Evolutionary conservation across 2,329 filamentous ascomycete species (phyloP), one percentile per base, ranked within the genome.

Genomic region (Aspergillus caelatus): DNA sequence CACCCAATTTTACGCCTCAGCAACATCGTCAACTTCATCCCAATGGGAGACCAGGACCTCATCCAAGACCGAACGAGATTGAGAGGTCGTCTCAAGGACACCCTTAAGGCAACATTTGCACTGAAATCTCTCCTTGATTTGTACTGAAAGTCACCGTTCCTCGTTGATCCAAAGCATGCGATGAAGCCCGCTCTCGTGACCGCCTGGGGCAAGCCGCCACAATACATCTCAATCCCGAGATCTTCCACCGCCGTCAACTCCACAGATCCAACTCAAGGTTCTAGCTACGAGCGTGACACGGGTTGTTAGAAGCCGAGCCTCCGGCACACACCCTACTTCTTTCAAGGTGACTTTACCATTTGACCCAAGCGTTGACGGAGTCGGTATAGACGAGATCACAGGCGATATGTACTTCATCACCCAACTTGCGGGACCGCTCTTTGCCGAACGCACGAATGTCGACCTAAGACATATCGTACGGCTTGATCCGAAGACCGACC

Each of bases 341-440:
- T 30, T 23, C 46, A 34, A 53, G 9, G 48, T 34, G 9, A 2
- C 58, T 2, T 19, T 55, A 4, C 48, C 48, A 4, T 54, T 12
- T 36, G 58, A 54, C 36, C 58, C 58, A 3, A 60, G 48, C 32
- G 50, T 60, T 6, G 58, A 60, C 23, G 48, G 58, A 9, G 32
- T 60, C 10, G 58, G 48, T 8, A 9, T 21, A 3, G 46, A 60
- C 34, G 58, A 54, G 14, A 16, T 34, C 30, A 60, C 58, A 4
- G 46, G 32, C 48, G 48, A 45, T 5, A 32, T 60, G 23, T 60
- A 60, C 48, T 60, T 28, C 23, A 60, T 60, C 45, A 60, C 34
- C 34, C 32, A 26, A 10, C 48, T 60, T 14, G 10, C 48, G 2
- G 48, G 48, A 23, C 58, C 23, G 16, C 46, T 60, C 6, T 43